Base-by-base conservation (phyloP, 148 eudicot species). In the Cornus kousa region DNA sequence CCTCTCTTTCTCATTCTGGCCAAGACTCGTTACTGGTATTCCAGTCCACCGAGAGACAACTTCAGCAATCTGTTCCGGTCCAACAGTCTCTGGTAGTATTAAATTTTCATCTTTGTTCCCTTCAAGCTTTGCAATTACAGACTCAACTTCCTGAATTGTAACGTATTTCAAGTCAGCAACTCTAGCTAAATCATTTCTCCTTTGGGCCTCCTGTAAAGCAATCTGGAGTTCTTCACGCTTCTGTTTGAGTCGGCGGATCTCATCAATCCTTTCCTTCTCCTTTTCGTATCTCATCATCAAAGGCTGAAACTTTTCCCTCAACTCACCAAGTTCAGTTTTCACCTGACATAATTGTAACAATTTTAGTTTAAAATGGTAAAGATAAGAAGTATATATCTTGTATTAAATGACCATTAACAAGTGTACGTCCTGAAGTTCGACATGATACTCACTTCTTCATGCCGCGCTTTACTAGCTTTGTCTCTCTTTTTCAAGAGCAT, bases 401-500 rank as follows among this genome's bases (percentile, higher is more conserved):
- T 37, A 28, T 28, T 28, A 0, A 5, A 17, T 62, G 60, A 19
- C 7, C 33, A 60, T 69, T 3, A 14, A n/a, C 20, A 33, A 76
- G 28, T 3, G 22, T 28, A 28, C 28, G 28, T 28, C 28, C 28
- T 28, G 28, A 28, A 28, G 28, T 28, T 28, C 5, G 13, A 46
- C 13, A 22, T 17, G 70, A 28, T 71, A 87, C 86, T 83, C 19
- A 88, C 97, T 57, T 95, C 96, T 46, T 86, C 90, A 22, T 91
- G 90, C 3, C 97, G 91, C 11, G 97, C 97, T 77, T 89, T 90
- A 70, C 97, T 93, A n/a, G 92, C 97, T 76, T 91, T 95, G 71
- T 95, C 98, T 66, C 89, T 95, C 98, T 83, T 91, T 95, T 78
- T 91, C 96, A 20, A 93, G 93, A 71, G 98, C 98, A 81, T 95